Evolutionary conservation across 345 rosid genomes (phyloP), one percentile per base, ranked within the genome.

Genomic region (Diplotaxis tenuifolia): DNA sequence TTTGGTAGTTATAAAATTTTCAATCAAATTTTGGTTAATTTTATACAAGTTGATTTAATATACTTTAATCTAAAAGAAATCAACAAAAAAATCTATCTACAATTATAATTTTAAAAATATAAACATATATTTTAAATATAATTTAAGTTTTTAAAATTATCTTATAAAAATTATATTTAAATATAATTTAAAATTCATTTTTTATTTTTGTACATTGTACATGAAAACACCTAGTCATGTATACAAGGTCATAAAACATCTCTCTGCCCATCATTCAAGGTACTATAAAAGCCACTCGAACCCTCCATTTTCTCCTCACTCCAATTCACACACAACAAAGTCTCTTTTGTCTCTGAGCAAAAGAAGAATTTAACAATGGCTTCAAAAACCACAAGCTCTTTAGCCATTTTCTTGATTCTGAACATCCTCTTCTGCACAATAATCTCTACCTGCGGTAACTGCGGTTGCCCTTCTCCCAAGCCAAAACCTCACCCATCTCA

Each of bases 351-450:
- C 65, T 61, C 3, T 15, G 56, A 28, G 1, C 54, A 72, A 45
- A 49, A 54, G 28, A 27, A 16, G 2, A 53, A 27, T 6, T 32
- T 18, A 75, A 34, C 49, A 62, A 82, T 89, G 95, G 87, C 77
- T 70, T 71, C 84, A 53, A 85, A 76, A 75, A 81, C 58, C 36
- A 76, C 84, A 7, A 62, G 81, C 29, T 49, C 85, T 10, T 59
- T 83, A 57, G 86, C 87, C 67, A 80, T 89, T 68, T 80, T 87
- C 36, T 63, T 89, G 45, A 72, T 77, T 23, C 56, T 84, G 59
- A 89, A 87, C 77, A 65, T 89, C 31, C 78, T 86, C 69, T 84
- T 84, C 75, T 84, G 78, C 65, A 32, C 86, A 69, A 62, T 83
- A 3, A 84, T 67, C 38, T 78, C 67, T 27, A 87, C 88, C 0